Evolutionary conservation across 768 basidiomycete species (phyloP).

Genomic region (Sarcodon sp.): DNA sequence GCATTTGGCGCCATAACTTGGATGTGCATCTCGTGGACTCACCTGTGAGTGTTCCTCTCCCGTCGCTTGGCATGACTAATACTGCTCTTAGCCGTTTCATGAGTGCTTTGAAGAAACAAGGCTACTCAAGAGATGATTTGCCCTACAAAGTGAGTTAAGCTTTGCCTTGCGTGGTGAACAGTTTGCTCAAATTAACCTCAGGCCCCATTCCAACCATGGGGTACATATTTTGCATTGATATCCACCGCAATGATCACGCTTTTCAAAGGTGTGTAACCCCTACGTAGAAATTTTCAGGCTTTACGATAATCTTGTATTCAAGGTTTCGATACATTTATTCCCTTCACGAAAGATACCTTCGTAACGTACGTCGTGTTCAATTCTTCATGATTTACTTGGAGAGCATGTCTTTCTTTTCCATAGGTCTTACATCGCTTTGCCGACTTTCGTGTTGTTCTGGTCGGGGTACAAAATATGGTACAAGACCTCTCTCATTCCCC

Average conservation of each 20-base stretch:
- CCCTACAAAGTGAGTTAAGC: slow-evolving; percentile 24
- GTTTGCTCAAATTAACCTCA: too few relatives aligned
- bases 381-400: too few relatives aligned
- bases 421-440: slow-evolving; percentile 22
- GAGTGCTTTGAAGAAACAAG: slow-evolving; percentile 30
- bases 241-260: slow-evolving; percentile 38
- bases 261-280: slow-evolving; percentile 33
- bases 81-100: slow-evolving; percentile 32
- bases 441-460: slow-evolving; percentile 22
- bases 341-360: slow-evolving; percentile 41
- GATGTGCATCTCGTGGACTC: slow-evolving; percentile 40
- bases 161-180: too few relatives aligned
- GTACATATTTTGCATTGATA: slow-evolving; percentile 44
- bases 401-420: too few relatives aligned
- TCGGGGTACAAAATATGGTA: slow-evolving; percentile 22
- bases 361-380: slow-evolving; percentile 24
- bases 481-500: slow-evolving; percentile 21
- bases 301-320: slow-evolving; percentile 8
- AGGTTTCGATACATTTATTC: slow-evolving; percentile 27
- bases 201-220: slow-evolving; percentile 52
- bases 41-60: slow-evolving; percentile 32
- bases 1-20: slow-evolving; percentile 23
- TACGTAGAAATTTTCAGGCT: slow-evolving; percentile 7
- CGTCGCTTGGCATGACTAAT: neutral
- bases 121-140: slow-evolving; percentile 26